These are phyloP conservation scores for Rutstroemia sp. DNA, from an alignment of 2,329 filamentous ascomycete species.

Conservation along the genomic window DNA sequence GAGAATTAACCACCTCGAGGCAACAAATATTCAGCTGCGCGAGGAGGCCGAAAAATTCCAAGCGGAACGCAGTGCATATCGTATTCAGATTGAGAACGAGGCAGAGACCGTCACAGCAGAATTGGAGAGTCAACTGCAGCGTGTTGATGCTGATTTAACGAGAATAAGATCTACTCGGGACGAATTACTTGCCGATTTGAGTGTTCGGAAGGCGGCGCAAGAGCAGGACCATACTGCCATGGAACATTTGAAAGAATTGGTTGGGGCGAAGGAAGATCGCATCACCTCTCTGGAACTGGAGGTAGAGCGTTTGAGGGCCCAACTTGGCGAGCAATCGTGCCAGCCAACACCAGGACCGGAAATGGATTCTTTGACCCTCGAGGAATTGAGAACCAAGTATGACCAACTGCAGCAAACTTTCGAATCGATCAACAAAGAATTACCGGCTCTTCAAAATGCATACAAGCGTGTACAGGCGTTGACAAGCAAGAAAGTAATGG, in stretches of 20 bases:
- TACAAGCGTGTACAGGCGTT: constrained; percentile 84
- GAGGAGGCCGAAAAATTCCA: constrained; percentile 82
- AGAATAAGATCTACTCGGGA: constrained; percentile 79
- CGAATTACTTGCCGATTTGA: constrained; percentile 75
- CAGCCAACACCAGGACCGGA: constrained; percentile 36
- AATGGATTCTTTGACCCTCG: constrained; percentile 53
- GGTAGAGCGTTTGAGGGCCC: constrained; percentile 59
- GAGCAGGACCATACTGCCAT: constrained; percentile 66
- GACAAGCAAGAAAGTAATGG: constrained; percentile 79
- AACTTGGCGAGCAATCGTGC: constrained; percentile 40
- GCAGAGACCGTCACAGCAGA: constrained; percentile 65
- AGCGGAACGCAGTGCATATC: constrained; percentile 76
- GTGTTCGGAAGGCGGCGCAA: constrained; percentile 69
- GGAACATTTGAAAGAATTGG: constrained; percentile 72
- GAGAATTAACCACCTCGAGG: constrained; percentile 84
- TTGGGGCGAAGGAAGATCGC: constrained; percentile 69
- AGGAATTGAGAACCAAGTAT: constrained; percentile 69
- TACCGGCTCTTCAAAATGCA: constrained; percentile 82
- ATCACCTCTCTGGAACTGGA: constrained; percentile 80
- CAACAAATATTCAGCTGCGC: constrained; percentile 74
- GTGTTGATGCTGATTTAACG: constrained; percentile 76
- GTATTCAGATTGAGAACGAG: constrained; percentile 75
- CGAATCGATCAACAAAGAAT: constrained; percentile 74
- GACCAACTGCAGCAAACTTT: constrained; percentile 72
- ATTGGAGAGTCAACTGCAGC: constrained; percentile 72